These are phyloP conservation scores for Trypanosoma mega DNA, from an alignment of 208 protist species.

Conservation along the genomic window DNA sequence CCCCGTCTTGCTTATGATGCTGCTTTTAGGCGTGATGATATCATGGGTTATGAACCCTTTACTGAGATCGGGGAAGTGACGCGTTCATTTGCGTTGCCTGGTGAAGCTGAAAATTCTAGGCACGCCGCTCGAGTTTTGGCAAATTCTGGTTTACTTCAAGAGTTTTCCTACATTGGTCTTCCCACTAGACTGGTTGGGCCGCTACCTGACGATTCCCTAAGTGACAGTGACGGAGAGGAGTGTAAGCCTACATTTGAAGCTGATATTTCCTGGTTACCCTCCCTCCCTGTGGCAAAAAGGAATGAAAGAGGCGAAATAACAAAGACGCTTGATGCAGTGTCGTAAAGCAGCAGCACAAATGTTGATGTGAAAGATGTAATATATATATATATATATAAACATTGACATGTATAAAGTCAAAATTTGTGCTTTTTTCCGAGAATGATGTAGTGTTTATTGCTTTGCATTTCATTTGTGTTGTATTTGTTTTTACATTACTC, in stretches of 20 bases:
- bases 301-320: not conserved
- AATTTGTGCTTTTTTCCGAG: too few species aligned
- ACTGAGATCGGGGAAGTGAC: not conserved
- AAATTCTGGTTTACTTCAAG: constrained; percentile 7
- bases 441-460: too few species aligned
- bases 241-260: constrained; percentile 7
- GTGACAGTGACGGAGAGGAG: constrained; percentile 29
- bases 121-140: not conserved
- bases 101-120: not conserved
- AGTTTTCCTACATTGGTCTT: constrained; percentile 11
- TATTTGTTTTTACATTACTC: too few species aligned
- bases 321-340: not conserved
- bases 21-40: not conserved
- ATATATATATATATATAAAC: too few species aligned
- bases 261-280: constrained; percentile 33
- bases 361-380: too few species aligned
- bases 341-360: not conserved
- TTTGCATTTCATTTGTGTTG: too few species aligned
- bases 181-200: constrained; percentile 25
- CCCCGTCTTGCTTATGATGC: constrained; percentile 19
- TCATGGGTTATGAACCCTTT: constrained; percentile 21
- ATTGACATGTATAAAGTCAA: too few species aligned
- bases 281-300: not conserved
- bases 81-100: not conserved
- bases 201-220: constrained; percentile 34